These are phyloP conservation scores for Globisporangium okanoganense DNA, from an alignment of 352 stramenopile genomes.

Conservation along the genomic window DNA sequence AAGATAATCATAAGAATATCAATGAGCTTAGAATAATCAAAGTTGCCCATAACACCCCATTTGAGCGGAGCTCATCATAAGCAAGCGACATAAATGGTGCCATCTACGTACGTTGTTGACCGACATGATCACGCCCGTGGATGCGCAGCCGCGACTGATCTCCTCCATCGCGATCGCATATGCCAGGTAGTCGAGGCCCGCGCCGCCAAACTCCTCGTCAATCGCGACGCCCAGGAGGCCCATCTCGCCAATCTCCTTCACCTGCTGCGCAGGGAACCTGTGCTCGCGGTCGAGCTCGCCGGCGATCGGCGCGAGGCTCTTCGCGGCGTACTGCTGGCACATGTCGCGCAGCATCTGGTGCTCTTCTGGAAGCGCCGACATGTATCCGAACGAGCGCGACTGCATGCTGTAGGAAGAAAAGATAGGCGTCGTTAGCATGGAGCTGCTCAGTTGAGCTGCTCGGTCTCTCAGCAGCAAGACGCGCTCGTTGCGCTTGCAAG, in stretches of 20 bases:
- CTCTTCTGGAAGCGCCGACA: constrained; percentile 89
- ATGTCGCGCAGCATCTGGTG: constrained; percentile 97
- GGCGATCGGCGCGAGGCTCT: constrained; percentile 91
- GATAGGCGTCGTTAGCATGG: not conserved
- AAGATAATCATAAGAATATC: constrained; percentile 1
- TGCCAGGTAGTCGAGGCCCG: constrained; percentile 93
- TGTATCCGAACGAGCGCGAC: constrained; percentile 48
- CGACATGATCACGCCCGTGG: constrained; percentile 96
- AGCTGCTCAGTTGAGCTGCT: not conserved
- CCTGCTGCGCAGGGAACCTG: constrained; percentile 73
- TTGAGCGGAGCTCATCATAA: not conserved
- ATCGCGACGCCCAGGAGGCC: constrained; percentile 96
- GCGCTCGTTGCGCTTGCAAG: not conserved
- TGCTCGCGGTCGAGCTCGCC: constrained; percentile 89
- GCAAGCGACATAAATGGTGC: not conserved
- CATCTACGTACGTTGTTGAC: constrained; percentile 85
- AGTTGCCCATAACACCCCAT: not conserved
- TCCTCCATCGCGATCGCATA: constrained; percentile 99
- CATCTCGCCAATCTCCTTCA: constrained; percentile 90
- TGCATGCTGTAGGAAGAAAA: constrained; percentile 12
- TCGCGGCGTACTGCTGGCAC: constrained; percentile 94
- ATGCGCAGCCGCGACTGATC: constrained; percentile 94
- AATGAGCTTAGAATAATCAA: constrained; percentile 1
- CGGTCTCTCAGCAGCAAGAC: not conserved
- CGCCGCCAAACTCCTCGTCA: constrained; percentile 84